Percentiles rank a stretch among this genome's conserved stretches.
Evolutionary conservation across 345 rosid genomes (phyloP).

Genomic region (Syzygium grande): DNA sequence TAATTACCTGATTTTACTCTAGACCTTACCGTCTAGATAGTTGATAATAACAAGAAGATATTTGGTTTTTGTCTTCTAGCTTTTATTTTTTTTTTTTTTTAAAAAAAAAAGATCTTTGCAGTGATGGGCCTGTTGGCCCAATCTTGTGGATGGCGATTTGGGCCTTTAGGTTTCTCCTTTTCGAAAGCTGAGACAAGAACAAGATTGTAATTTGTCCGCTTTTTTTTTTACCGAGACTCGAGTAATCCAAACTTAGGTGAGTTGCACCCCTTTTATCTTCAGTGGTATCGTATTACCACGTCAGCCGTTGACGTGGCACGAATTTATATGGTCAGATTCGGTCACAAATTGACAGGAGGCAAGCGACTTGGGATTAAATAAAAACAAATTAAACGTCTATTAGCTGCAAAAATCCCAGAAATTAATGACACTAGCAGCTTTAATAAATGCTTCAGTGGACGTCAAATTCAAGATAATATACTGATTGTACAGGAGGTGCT

Average conservation of each 20-base stretch:
- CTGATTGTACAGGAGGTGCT: too few relatives aligned
- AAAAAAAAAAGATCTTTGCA: neutral
- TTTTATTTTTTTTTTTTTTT: neutral
- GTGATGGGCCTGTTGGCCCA: neutral
- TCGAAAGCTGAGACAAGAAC: neutral
- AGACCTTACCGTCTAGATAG: neutral
- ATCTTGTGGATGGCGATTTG: neutral
- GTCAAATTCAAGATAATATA: too few relatives aligned
- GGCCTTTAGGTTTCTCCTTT: neutral
- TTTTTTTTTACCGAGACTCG: fast-evolving
- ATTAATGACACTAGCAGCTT: neutral
- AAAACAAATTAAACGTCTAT: neutral
- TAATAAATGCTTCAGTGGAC: neutral
- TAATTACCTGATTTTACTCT: neutral
- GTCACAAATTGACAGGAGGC: neutral
- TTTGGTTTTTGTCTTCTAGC: neutral
- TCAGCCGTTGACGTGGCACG: neutral
- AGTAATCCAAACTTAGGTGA: neutral
- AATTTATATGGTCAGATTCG: neutral
- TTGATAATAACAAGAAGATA: neutral
- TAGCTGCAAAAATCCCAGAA: neutral
- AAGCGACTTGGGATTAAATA: neutral
- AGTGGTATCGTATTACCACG: neutral
- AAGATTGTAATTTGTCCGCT: neutral
- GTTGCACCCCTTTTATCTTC: neutral